These are phyloP conservation scores for Silene coronaria DNA, from an alignment of 179 eudicot genomes.

Conservation along the genomic window DNA sequence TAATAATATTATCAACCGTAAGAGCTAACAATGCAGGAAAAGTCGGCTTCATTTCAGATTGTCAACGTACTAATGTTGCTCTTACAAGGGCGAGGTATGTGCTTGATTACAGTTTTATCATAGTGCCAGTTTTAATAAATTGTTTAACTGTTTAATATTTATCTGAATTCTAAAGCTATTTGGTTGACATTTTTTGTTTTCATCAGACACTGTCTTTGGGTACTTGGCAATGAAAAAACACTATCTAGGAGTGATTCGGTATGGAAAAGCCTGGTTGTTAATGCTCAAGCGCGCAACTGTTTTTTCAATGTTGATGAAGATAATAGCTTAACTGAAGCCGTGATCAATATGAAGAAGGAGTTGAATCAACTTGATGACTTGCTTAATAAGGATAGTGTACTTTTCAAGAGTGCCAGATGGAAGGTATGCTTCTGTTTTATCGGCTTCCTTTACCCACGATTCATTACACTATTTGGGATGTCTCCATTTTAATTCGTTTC, in stretches of 20 bases:
- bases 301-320: slow-evolving; percentile 61
- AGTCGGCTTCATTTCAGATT: slow-evolving; percentile 50
- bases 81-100: slow-evolving; percentile 66
- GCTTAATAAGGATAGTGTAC: slow-evolving; percentile 44
- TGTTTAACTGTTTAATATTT: not conserved
- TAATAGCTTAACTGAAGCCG: slow-evolving; percentile 35
- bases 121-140: no score
- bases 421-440: slow-evolving; percentile 40
- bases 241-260: slow-evolving; percentile 35
- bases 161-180: not conserved
- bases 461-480: not conserved
- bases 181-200: not conserved
- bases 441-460: not conserved
- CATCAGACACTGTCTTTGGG: slow-evolving; percentile 54
- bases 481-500: not conserved
- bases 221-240: slow-evolving; percentile 56
- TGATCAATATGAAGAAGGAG: slow-evolving; percentile 57
- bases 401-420: slow-evolving; percentile 54
- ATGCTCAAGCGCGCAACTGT: slow-evolving; percentile 54
- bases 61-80: slow-evolving; percentile 59
- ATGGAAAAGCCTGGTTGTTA: slow-evolving; percentile 44
- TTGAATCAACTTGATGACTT: slow-evolving; percentile 58
- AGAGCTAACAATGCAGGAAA: slow-evolving; percentile 49
- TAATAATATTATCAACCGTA: slow-evolving; percentile 65
- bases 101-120: not conserved